These are phyloP conservation scores for Leucosporidium yakuticum DNA, from an alignment of 768 basidiomycete genomes.

Conservation along the genomic window DNA sequence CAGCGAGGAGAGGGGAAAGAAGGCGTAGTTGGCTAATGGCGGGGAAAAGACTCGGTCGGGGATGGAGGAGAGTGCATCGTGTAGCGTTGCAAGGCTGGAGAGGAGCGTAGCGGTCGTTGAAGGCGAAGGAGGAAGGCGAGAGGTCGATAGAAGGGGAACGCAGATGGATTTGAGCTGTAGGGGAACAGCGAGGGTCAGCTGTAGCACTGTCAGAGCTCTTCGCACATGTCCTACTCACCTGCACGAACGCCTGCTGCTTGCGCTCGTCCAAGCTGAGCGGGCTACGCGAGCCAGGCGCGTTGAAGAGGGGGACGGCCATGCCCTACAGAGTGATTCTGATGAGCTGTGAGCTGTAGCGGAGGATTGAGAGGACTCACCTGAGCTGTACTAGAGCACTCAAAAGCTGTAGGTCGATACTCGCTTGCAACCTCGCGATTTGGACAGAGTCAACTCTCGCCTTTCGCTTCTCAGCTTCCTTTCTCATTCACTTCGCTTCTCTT, in stretches of 20 bases:
- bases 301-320: not conserved
- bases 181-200: not conserved
- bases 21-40: constrained; percentile 70
- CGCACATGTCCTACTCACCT: not conserved
- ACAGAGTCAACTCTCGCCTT: not conserved
- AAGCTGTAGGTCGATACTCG: not conserved
- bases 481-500: not conserved
- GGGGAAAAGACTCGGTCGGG: constrained; percentile 49
- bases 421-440: not conserved
- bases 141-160: constrained; percentile 69
- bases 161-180: constrained; percentile 62
- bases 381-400: no score
- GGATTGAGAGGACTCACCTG: not conserved
- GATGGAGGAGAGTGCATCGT: constrained; percentile 49
- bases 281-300: not conserved
- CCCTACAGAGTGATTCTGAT: not conserved
- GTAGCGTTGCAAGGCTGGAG: constrained; percentile 54
- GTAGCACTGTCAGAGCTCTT: not conserved
- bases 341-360: not conserved
- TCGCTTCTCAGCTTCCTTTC: not conserved
- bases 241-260: constrained; percentile 14
- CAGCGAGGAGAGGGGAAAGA: constrained; percentile 80
- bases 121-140: constrained; percentile 54
- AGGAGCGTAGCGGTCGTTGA: constrained; percentile 51
- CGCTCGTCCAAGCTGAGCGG: not conserved